phyloP scores from a whole-genome alignment of 768 basidiomycete genomes.

The Lenzites betulinus region DNA sequence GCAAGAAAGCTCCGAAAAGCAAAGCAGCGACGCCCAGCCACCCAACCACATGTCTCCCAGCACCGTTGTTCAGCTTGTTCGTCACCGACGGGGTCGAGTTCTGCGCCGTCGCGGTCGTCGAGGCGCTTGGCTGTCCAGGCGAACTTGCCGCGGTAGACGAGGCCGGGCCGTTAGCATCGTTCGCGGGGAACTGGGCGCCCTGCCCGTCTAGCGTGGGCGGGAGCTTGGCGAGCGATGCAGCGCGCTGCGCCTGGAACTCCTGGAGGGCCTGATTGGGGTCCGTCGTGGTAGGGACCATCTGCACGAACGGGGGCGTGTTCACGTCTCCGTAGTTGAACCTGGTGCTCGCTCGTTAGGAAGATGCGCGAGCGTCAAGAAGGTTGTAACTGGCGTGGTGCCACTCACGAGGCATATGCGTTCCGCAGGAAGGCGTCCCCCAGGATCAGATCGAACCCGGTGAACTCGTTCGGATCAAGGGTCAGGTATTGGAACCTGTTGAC shows the following conservation, averaged over 20 bases:
- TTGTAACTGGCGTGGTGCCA: too few relatives aligned
- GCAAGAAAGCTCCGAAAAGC: too few relatives aligned
- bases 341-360: too few relatives aligned
- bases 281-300: slow-evolving; percentile 31
- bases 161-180: background rate
- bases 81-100: background rate
- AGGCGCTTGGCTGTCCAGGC: too few relatives aligned
- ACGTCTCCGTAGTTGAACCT: slow-evolving; percentile 31
- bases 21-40: background rate
- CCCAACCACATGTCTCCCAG: background rate
- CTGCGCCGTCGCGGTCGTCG: too few relatives aligned
- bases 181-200: background rate
- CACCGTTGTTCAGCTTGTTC: background rate
- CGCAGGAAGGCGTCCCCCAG: slow-evolving; percentile 39
- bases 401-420: slow-evolving; percentile 37
- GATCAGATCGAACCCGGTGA: slow-evolving; percentile 31
- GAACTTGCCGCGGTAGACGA: background rate
- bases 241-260: slow-evolving; percentile 31
- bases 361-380: too few relatives aligned
- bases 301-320: slow-evolving; percentile 34
- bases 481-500: slow-evolving; percentile 31
- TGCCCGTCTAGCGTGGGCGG: background rate
- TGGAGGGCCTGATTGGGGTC: slow-evolving; percentile 15
- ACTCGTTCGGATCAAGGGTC: slow-evolving; percentile 18
- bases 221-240: slow-evolving; percentile 10